Percentiles rank a stretch among this genome's conserved stretches.
phyloP scores from a whole-genome alignment of 257 asterid genomes.

The Thymus mandschuricus region DNA sequence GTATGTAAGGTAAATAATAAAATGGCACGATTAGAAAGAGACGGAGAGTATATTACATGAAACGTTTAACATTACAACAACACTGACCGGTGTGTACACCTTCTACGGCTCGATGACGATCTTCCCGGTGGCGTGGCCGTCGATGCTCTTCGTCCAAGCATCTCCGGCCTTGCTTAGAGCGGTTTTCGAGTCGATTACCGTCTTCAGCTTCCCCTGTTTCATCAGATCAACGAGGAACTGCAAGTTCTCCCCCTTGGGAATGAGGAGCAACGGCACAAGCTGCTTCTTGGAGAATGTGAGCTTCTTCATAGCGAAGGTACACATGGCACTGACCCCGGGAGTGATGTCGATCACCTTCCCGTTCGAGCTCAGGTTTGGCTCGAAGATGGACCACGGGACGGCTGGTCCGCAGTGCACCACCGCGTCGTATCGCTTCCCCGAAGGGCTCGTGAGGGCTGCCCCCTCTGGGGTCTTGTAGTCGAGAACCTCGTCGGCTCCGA shows the following conservation, averaged over 20 bases:
- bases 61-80: not conserved
- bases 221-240: slow-evolving; percentile 49
- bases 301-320: slow-evolving; percentile 61
- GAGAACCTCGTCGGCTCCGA: slow-evolving; percentile 77
- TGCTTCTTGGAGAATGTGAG: slow-evolving; percentile 54
- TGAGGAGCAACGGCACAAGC: slow-evolving; percentile 54
- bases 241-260: slow-evolving; percentile 54
- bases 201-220: slow-evolving; percentile 63
- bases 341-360: slow-evolving; percentile 68
- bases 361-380: slow-evolving; percentile 49
- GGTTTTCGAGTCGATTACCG: slow-evolving; percentile 49
- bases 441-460: slow-evolving; percentile 65
- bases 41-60: too few relatives aligned
- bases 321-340: slow-evolving; percentile 52
- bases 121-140: slow-evolving; percentile 73
- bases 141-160: slow-evolving; percentile 68
- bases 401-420: slow-evolving; percentile 62
- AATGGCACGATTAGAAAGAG: too few relatives aligned
- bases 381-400: slow-evolving; percentile 61
- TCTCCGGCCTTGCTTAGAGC: slow-evolving; percentile 61
- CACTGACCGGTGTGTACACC: not conserved
- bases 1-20: too few relatives aligned
- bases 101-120: slow-evolving; percentile 45
- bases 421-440: slow-evolving; percentile 58
- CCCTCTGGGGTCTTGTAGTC: slow-evolving; percentile 74